Percentiles rank a stretch among this genome's conserved stretches.
These are phyloP conservation scores for Leptographium flavum DNA, from an alignment of 2,329 filamentous ascomycete species.

Conservation along the genomic window DNA sequence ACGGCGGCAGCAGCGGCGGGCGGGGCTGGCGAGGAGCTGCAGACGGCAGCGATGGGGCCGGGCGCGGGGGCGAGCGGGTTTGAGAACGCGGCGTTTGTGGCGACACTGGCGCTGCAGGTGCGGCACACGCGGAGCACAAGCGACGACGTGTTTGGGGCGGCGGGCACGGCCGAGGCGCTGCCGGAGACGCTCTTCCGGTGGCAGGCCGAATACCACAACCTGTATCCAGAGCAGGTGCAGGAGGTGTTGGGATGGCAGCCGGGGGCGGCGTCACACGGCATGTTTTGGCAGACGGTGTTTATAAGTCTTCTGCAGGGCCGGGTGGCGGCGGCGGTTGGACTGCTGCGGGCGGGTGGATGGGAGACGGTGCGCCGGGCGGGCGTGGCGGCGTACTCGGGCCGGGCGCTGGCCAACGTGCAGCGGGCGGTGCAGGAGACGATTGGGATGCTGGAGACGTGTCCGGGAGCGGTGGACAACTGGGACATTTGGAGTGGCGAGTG, in stretches of 20 bases:
- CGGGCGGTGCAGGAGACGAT: slow-evolving; percentile 55
- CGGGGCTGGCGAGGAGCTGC: slow-evolving; percentile 20
- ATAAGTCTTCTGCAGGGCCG: slow-evolving; percentile 62
- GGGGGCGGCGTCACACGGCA: slow-evolving; percentile 58
- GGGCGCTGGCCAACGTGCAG: slow-evolving; percentile 65
- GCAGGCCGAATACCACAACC: slow-evolving; percentile 62
- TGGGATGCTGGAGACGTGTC: slow-evolving; percentile 58
- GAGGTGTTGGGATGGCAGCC: slow-evolving; percentile 50
- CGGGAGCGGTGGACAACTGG: slow-evolving; percentile 60
- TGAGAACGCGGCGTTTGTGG: slow-evolving; percentile 66
- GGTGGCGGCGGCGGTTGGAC: slow-evolving; percentile 47
- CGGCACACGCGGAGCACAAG: slow-evolving; percentile 47
- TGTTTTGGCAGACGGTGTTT: slow-evolving; percentile 81
- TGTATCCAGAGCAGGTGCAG: slow-evolving; percentile 52
- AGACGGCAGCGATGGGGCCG: slow-evolving; percentile 49
- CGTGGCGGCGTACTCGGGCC: slow-evolving; percentile 54
- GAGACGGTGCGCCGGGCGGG: slow-evolving; percentile 57
- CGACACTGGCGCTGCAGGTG: slow-evolving; percentile 61
- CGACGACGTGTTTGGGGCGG: slow-evolving; percentile 16
- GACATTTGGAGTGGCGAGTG: slow-evolving; percentile 70
- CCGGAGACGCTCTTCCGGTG: slow-evolving; percentile 73
- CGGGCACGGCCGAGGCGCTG: slow-evolving; percentile 34
- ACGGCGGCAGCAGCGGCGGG: not conserved
- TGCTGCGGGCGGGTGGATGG: slow-evolving; percentile 67
- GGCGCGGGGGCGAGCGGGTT: slow-evolving; percentile 47